Conservation (phyloP, 345 rosid species). For the Alliaria petiolata region DNA sequence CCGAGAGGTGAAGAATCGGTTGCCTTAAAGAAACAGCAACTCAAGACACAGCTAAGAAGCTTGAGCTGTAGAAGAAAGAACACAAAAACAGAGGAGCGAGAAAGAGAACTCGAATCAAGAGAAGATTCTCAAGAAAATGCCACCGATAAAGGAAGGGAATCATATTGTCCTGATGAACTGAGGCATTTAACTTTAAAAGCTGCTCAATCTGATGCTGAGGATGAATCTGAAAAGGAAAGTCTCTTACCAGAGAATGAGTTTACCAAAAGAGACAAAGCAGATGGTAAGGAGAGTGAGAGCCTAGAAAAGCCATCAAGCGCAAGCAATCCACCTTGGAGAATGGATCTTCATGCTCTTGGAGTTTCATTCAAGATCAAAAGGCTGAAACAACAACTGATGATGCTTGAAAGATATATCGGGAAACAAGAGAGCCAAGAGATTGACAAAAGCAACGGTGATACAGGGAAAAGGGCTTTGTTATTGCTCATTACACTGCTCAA, state of each 20-base stretch:
- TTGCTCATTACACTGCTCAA: conserved; percentile 57
- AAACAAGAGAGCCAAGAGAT: conserved; percentile 51
- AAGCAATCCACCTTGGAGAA: conserved; percentile 56
- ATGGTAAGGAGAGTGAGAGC: conserved; percentile 33
- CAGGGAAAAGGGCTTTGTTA: conserved; percentile 41
- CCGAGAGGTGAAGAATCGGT: conserved; percentile 51
- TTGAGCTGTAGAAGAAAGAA: conserved; percentile 40
- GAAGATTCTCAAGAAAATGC: conserved; percentile 32
- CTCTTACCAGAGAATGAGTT: background rate
- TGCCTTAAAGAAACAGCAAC: conserved; percentile 38
- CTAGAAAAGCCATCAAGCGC: conserved; percentile 17
- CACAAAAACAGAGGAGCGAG: conserved; percentile 36
- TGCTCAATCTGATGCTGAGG: conserved; percentile 41
- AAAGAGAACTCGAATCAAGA: conserved; percentile 12
- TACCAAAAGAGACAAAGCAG: conserved; percentile 7
- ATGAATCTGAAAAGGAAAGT: conserved; percentile 36
- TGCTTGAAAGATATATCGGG: conserved; percentile 78
- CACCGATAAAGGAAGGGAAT: conserved; percentile 34
- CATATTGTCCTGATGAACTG: conserved; percentile 59
- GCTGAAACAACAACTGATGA: conserved; percentile 77
- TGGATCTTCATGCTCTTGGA: conserved; percentile 93
- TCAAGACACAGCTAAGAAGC: conserved; percentile 31
- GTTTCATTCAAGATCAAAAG: conserved; percentile 93
- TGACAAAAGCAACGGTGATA: conserved; percentile 28
- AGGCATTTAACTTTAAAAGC: conserved; percentile 28